Percentiles rank a stretch among this genome's conserved stretches.
Conservation (phyloP, 306 rosid genomes). For the Fagus sylvatica region DNA sequence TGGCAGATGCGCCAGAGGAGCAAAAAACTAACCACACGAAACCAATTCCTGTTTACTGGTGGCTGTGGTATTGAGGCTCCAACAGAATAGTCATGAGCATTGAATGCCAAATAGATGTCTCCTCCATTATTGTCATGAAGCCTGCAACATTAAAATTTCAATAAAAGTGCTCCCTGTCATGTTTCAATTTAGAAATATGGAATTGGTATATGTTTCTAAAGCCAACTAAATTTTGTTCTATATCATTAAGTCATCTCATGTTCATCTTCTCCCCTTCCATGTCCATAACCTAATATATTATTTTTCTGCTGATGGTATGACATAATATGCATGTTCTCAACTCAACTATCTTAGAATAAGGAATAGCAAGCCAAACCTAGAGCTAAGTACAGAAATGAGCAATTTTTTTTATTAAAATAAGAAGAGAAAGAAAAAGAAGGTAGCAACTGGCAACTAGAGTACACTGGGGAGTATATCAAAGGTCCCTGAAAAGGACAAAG, state of each 20-base stretch:
- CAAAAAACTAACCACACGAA: slow-evolving; percentile 79
- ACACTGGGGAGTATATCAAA: neutral
- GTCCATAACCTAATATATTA: neutral
- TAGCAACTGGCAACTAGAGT: neutral
- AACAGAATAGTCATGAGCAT: slow-evolving; percentile 70
- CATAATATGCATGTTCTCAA: neutral
- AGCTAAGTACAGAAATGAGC: neutral
- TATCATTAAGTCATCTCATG: neutral
- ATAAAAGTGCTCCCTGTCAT: neutral
- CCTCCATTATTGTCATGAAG: slow-evolving; percentile 71
- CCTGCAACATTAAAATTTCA: slow-evolving; percentile 40
- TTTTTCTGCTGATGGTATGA: neutral
- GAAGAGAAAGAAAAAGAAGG: neutral
- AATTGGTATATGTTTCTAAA: neutral
- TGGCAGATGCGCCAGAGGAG: slow-evolving; percentile 1
- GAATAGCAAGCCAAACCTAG: neutral
- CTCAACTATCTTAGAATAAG: neutral
- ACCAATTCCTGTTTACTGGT: slow-evolving; percentile 65
- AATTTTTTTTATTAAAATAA: neutral
- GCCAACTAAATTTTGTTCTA: neutral
- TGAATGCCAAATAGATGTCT: slow-evolving; percentile 88
- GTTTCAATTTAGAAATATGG: neutral
- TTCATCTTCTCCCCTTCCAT: neutral
- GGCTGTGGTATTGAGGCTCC: slow-evolving; percentile 57
- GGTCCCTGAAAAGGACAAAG: neutral